These are phyloP conservation scores for Paraphoma chrysanthemicola DNA, from an alignment of 2,329 filamentous ascomycete species.

Conservation along the genomic window DNA sequence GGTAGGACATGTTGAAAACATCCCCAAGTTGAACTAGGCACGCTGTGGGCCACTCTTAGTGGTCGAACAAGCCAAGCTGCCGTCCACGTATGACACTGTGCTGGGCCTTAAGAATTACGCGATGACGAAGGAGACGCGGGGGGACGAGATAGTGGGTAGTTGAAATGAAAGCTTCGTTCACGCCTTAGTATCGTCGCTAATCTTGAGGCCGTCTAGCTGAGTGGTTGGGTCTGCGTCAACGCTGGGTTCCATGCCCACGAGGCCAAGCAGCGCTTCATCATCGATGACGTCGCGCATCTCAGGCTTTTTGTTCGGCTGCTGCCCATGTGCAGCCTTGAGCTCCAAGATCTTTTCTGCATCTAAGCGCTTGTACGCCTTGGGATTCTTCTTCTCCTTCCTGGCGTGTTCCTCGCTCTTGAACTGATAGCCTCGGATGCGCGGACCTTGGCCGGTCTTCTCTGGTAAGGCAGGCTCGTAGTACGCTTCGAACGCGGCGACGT, in stretches of 20 bases:
- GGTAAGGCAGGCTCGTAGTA: conserved; percentile 77
- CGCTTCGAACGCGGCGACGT: conserved; percentile 66
- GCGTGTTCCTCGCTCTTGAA: conserved; percentile 40
- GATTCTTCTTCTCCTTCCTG: conserved; percentile 40
- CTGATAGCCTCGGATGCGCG: conserved; percentile 53
- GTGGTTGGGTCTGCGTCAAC: neutral
- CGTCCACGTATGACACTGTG: too few relatives aligned
- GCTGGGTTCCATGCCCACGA: conserved; percentile 27
- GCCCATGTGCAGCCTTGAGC: conserved; percentile 38
- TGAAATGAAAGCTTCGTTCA: neutral
- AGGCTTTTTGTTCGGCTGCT: conserved; percentile 35
- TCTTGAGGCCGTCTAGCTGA: neutral
- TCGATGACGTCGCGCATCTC: conserved; percentile 38
- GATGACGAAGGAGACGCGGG: too few relatives aligned
- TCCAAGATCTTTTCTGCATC: conserved; percentile 31
- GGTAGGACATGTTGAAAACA: too few relatives aligned
- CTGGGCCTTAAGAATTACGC: too few relatives aligned
- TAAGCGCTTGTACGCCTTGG: conserved; percentile 38
- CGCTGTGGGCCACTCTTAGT: too few relatives aligned
- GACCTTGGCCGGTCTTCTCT: conserved; percentile 75
- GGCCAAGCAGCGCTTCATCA: conserved; percentile 41
- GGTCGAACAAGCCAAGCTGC: too few relatives aligned
- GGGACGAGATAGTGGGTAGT: too few relatives aligned
- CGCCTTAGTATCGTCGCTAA: neutral
- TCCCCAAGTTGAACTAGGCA: too few relatives aligned